A percentile compares a stretch with the other conserved stretches of the same genome.
These are phyloP conservation scores for Xylaria sp. DNA, from an alignment of 2,329 filamentous ascomycete species.

Conservation along the genomic window DNA sequence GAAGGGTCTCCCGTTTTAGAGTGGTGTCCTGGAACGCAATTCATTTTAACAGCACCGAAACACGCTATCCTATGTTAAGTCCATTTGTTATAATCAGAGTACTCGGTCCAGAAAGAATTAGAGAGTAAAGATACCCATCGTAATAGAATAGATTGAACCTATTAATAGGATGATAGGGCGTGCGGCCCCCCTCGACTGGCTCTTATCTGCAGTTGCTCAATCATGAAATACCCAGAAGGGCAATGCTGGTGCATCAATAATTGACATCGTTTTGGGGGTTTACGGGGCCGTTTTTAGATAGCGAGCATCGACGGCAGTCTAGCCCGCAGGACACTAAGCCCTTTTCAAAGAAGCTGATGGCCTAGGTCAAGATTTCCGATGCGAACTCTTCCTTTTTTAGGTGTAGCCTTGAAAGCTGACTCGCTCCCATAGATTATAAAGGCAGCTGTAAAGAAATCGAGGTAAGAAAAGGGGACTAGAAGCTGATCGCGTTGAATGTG, in stretches of 20 bases:
- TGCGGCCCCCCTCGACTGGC: neutral
- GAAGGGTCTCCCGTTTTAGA: slow-evolving; percentile 36
- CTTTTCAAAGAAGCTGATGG: neutral
- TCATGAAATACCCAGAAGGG: neutral
- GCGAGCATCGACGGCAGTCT: neutral
- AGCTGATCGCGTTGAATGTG: neutral
- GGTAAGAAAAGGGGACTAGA: neutral
- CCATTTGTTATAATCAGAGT: neutral
- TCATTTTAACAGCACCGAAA: neutral
- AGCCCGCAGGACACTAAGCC: slow-evolving; percentile 8
- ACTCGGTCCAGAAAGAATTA: neutral
- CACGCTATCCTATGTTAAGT: neutral
- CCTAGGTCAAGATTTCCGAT: slow-evolving; percentile 10
- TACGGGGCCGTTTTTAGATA: slow-evolving; percentile 2
- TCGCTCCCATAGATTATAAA: neutral
- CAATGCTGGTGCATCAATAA: neutral
- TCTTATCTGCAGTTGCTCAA: no score
- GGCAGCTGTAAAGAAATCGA: neutral
- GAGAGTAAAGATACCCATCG: neutral
- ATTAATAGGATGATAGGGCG: neutral
- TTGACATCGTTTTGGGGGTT: neutral
- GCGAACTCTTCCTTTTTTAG: neutral
- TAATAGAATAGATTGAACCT: no score
- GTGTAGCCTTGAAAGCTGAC: neutral
- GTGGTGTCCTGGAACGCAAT: no score